Percentiles rank a stretch among this genome's conserved stretches.
phyloP scores from a whole-genome alignment of 1,139 yeast genomes.

The Blastobotrys aristatus region DNA sequence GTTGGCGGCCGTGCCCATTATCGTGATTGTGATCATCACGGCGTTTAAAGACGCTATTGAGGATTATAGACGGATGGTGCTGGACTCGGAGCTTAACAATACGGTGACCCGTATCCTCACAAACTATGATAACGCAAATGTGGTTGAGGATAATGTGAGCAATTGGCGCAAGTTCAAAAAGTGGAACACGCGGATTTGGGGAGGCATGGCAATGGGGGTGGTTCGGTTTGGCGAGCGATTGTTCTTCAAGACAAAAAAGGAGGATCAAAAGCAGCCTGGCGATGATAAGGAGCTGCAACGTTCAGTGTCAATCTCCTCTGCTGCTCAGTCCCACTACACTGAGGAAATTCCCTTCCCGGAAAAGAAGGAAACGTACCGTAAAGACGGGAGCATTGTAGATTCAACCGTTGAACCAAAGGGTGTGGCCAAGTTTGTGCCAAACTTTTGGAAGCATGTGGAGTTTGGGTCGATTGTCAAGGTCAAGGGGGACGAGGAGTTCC shows the following conservation, averaged over 20 bases:
- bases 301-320: neutral
- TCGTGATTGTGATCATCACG: conserved; percentile 84
- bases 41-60: conserved; percentile 93
- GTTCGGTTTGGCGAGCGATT: conserved; percentile 1
- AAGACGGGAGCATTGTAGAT: conserved; percentile 33
- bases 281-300: neutral
- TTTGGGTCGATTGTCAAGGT: conserved; percentile 89
- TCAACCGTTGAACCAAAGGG: conserved; percentile 28
- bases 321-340: neutral
- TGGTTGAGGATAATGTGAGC: conserved; percentile 57
- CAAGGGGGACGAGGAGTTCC: conserved; percentile 83
- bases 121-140: conserved; percentile 70
- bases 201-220: neutral
- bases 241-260: conserved; percentile 3
- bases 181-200: conserved; percentile 30
- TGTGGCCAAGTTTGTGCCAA: conserved; percentile 51
- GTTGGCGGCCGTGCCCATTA: conserved; percentile 86
- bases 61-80: conserved; percentile 76
- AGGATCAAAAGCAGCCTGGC: neutral
- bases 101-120: conserved; percentile 70
- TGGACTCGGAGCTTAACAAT: conserved; percentile 83
- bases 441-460: conserved; percentile 78
- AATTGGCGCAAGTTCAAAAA: conserved; percentile 66
- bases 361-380: conserved; percentile 2
- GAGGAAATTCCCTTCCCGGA: conserved; percentile 1